These are phyloP conservation scores for Cucumis hystrix DNA, from an alignment of 306 rosid species.

Conservation along the genomic window DNA sequence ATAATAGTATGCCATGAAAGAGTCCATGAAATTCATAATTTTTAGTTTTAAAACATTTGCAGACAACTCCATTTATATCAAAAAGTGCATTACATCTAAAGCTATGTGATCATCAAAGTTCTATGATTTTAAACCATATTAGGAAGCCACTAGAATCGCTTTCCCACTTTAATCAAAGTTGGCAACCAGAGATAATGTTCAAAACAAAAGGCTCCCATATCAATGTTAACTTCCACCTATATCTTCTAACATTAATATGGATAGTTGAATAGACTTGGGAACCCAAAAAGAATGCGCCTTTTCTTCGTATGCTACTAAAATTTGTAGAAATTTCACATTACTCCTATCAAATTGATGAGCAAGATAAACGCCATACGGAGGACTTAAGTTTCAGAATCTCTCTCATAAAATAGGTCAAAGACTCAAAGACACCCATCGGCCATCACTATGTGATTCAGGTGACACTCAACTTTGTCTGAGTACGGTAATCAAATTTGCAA, in stretches of 20 bases:
- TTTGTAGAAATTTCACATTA: neutral
- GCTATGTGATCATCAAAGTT: neutral
- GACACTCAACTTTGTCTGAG: neutral
- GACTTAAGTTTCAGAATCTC: neutral
- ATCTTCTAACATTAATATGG: neutral
- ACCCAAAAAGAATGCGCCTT: neutral
- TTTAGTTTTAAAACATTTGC: neutral
- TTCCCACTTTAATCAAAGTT: neutral
- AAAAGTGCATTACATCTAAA: neutral
- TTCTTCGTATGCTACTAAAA: neutral
- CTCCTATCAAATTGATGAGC: neutral
- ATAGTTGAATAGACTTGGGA: neutral
- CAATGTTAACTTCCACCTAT: neutral
- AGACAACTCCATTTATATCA: neutral
- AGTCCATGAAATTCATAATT: neutral
- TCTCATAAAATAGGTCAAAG: neutral
- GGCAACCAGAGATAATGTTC: neutral
- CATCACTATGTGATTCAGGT: neutral
- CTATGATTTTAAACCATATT: neutral
- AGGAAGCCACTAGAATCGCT: neutral
- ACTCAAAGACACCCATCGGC: neutral
- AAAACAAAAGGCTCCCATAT: neutral
- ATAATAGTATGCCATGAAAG: neutral
- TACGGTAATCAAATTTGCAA: neutral
- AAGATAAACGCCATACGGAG: neutral